Evolutionary conservation across 2,329 filamentous ascomycete species (phyloP).

Genomic region (Gnomoniopsis sp.): DNA sequence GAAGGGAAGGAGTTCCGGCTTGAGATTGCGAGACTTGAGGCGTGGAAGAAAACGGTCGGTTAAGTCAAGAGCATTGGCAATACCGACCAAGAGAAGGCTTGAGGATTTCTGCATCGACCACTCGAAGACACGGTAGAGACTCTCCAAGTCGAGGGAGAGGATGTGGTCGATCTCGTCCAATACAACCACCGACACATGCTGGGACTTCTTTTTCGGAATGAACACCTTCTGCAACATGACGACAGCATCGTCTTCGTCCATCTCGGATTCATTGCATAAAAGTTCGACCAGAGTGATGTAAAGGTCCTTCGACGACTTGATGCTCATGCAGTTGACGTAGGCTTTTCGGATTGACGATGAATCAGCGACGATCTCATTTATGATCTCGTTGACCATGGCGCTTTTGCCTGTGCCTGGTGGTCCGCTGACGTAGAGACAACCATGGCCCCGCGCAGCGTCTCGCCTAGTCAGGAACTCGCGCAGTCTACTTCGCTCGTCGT

Average conservation of each 20-base stretch:
- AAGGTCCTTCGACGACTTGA: constrained; percentile 83
- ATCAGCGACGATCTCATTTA: constrained; percentile 51
- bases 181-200: constrained; percentile 72
- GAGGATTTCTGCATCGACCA: constrained; percentile 86
- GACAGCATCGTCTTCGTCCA: constrained; percentile 64
- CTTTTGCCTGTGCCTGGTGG: constrained; percentile 97
- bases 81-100: constrained; percentile 79
- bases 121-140: constrained; percentile 91
- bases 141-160: constrained; percentile 80
- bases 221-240: constrained; percentile 69
- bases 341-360: constrained; percentile 58
- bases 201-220: constrained; percentile 53
- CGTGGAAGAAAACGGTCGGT: constrained; percentile 93
- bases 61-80: constrained; percentile 92
- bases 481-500: constrained; percentile 64
- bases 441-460: constrained; percentile 58
- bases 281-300: constrained; percentile 77
- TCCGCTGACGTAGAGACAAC: constrained; percentile 92
- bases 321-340: constrained; percentile 96
- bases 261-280: constrained; percentile 54
- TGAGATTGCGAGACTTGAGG: constrained; percentile 87
- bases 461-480: constrained; percentile 65
- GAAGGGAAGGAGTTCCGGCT: constrained; percentile 85
- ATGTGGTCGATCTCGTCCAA: constrained; percentile 96
- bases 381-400: constrained; percentile 82